Conservation (phyloP, 2,329 filamentous ascomycete species). For the Paraphaeosphaeria minitans region DNA sequence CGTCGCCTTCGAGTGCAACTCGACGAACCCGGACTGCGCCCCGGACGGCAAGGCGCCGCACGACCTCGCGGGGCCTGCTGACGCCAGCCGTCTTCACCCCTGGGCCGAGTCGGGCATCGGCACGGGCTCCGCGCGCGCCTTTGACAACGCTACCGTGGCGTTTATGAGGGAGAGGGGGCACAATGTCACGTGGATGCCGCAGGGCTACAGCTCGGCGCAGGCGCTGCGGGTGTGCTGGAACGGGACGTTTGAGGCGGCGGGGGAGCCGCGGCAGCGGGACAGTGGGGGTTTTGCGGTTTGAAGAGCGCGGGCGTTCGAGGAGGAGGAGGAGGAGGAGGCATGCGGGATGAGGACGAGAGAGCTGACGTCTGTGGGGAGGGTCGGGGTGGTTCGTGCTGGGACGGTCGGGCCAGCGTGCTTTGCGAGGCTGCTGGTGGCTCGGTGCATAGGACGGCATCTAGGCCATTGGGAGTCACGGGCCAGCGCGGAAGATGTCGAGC, state of each 20-base stretch:
- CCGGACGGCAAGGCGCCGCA: background rate
- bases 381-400: too few species aligned
- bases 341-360: too few species aligned
- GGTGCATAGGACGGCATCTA: too few species aligned
- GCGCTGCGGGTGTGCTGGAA: background rate
- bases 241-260: constrained; percentile 1
- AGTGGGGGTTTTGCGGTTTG: background rate
- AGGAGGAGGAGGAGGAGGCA: background rate
- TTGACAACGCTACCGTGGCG: constrained; percentile 66
- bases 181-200: background rate
- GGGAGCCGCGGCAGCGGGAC: background rate
- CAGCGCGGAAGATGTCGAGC: too few species aligned
- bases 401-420: too few species aligned
- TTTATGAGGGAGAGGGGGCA: constrained; percentile 64
- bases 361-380: too few species aligned
- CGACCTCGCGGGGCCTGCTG: background rate
- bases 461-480: too few species aligned
- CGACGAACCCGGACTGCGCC: background rate
- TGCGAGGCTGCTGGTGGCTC: too few species aligned
- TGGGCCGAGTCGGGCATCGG: background rate
- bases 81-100: background rate
- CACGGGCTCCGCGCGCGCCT: constrained; percentile 40
- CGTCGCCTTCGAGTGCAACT: constrained; percentile 67
- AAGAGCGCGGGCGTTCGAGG: background rate
- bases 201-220: background rate